Conservation (phyloP, 139 green algal species). For the Monoraphidium neglectum region DNA sequence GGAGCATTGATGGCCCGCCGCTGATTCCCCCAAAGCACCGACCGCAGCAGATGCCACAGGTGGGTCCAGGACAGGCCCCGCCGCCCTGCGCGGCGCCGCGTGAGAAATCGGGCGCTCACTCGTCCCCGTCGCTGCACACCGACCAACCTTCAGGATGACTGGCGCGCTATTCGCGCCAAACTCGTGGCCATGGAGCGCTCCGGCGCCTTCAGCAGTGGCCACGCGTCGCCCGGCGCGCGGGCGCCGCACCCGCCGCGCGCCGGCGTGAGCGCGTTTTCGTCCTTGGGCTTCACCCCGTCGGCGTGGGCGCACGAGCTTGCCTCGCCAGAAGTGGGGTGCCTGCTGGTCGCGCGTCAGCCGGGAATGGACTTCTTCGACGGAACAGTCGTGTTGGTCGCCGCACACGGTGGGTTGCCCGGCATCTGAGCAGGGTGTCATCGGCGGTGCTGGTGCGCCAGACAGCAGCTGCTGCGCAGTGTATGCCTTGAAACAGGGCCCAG, state of each 20-base stretch:
- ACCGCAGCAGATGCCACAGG: too few relatives aligned
- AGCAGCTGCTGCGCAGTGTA: background rate
- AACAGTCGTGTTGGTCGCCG: constrained; percentile 40
- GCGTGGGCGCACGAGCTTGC: constrained; percentile 27
- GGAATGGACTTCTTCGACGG: constrained; percentile 34
- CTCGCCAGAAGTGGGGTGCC: constrained; percentile 37
- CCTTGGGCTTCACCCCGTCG: background rate
- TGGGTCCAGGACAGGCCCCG: too few relatives aligned
- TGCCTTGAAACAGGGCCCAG: too few relatives aligned
- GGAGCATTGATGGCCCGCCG: too few relatives aligned
- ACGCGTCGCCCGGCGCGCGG: background rate
- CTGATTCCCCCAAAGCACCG: too few relatives aligned
- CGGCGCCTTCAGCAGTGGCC: background rate
- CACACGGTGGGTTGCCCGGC: constrained; percentile 31
- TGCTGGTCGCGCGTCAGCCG: constrained; percentile 35
- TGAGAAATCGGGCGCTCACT: too few relatives aligned
- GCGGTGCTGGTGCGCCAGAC: background rate
- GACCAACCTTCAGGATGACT: constrained; percentile 23
- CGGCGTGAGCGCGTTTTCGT: background rate
- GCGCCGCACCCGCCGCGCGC: background rate
- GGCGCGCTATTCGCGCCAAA: constrained; percentile 40
- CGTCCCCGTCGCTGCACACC: too few relatives aligned
- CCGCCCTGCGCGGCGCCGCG: too few relatives aligned
- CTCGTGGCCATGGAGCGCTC: constrained; percentile 33
- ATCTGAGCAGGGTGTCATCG: too few relatives aligned